Base-by-base conservation (phyloP, 192 early-diverging fungal species). In the Backusella macrospora region DNA sequence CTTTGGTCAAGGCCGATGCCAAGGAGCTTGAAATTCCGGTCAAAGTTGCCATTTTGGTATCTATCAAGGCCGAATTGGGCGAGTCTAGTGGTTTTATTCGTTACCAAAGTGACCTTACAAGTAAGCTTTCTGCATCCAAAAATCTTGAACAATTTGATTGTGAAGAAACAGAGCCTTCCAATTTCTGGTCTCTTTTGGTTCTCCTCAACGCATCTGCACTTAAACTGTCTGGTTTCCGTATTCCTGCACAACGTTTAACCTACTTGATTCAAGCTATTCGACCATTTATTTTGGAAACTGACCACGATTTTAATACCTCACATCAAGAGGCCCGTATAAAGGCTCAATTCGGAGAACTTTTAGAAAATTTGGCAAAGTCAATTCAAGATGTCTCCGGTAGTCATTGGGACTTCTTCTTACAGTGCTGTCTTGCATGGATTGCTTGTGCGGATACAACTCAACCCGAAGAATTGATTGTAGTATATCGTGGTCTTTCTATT, bases 321-420 rank as follows among this genome's bases (percentile, higher is more conserved):
- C 67, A 68, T 29, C 67, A 68, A 21, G 44, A 47, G 68, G n/a
- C 70, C 2, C 39, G 70, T 44, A 64, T 79, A 18, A 64, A 64
- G 16, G 52, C 34, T 6, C 78, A 80, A 39, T 34, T 83, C 10
- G 72, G 76, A 18, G 71, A 75, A n/a, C 69, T 88, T 1, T 69
- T 86, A 14, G 70, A 64, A 4, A 34, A 76, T 5, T 65, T 88
- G 15, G 70, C 81, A 0, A 65, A 70, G 8, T 65, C 82, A 13
- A 72, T 86, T 0, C 83, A 85, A 72, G 82, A 86, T 44, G 74
- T 83, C 40, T 67, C 76, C 5, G 85, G 82, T 10, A 74, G 71
- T 10, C 82, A 86, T 63, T 88, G 86, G 86, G 71, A 82, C 1
- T 73, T 81, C 26, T 73, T 83, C 48, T 64, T 83, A 14, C 55